A percentile compares a stretch with the other conserved stretches of the same genome.
These are phyloP conservation scores for Lactarius pseudohatsudake DNA, from an alignment of 768 basidiomycete species.

Conservation along the genomic window DNA sequence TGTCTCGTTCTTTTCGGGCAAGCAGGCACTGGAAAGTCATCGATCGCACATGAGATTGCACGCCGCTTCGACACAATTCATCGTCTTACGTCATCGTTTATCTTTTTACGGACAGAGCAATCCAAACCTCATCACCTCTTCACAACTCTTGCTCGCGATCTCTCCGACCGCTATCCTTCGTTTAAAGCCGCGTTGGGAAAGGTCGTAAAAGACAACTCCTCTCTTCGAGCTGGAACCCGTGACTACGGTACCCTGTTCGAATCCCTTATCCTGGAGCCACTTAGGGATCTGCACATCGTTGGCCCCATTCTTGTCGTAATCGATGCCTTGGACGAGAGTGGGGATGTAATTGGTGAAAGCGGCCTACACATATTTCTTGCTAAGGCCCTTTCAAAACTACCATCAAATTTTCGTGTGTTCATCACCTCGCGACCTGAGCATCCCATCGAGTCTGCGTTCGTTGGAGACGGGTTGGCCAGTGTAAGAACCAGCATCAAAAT, in stretches of 20 bases:
- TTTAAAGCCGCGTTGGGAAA: background rate
- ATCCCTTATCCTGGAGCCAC: background rate
- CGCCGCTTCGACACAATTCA: background rate
- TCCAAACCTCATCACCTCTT: background rate
- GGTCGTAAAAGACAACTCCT: background rate
- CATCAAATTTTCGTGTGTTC: background rate
- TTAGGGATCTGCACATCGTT: background rate
- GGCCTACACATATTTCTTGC: background rate
- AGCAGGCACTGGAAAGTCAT: background rate
- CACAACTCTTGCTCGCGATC: background rate
- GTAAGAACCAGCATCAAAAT: too few species aligned
- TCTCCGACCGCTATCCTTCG: background rate
- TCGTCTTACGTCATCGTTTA: background rate
- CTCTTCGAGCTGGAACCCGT: background rate
- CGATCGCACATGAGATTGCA: background rate
- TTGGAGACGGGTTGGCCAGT: too few species aligned
- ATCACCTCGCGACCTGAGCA: background rate
- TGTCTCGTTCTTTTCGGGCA: conserved; percentile 4
- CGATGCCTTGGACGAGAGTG: conserved; percentile 6
- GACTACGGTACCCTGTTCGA: background rate
- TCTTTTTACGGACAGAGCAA: conserved; percentile 2
- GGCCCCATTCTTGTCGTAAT: background rate
- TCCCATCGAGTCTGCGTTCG: background rate
- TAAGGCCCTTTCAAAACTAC: background rate
- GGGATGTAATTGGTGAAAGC: background rate